Conservation (phyloP, 495 filamentous ascomycete genomes). For the Neurospora sublineolata region DNA sequence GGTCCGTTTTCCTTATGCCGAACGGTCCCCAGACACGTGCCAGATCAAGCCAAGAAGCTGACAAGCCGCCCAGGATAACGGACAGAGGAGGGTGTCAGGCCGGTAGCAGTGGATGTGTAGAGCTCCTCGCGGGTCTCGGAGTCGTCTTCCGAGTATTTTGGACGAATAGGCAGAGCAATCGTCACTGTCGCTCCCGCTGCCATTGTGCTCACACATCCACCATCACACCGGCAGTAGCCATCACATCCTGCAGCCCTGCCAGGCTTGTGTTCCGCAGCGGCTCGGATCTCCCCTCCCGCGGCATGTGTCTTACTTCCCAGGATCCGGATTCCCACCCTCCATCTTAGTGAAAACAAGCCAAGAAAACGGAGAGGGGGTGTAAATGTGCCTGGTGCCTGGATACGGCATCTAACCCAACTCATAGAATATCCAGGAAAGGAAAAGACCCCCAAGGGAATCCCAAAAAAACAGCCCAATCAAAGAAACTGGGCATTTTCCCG, state of each 20-base stretch:
- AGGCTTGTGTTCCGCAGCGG: slow-evolving; percentile 2
- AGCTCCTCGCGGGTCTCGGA: background rate
- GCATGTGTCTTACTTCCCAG: background rate
- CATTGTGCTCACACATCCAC: slow-evolving; percentile 10
- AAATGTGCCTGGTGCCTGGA: background rate
- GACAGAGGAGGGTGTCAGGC: background rate
- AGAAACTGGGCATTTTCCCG: background rate
- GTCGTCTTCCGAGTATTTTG: background rate
- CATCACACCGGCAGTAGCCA: slow-evolving; percentile 4
- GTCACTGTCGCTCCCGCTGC: background rate
- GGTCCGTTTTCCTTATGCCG: background rate
- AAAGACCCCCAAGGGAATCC: background rate
- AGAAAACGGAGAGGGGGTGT: background rate
- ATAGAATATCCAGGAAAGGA: background rate
- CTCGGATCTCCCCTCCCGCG: background rate
- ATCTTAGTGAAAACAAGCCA: background rate
- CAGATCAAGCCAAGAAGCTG: background rate
- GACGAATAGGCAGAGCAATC: background rate
- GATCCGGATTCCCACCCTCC: background rate
- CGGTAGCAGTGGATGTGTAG: background rate
- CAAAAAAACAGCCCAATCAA: background rate
- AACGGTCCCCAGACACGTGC: background rate
- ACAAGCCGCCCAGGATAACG: background rate
- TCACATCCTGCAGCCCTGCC: slow-evolving; percentile 14
- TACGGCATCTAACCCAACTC: background rate